Evolutionary conservation across 2,329 filamentous ascomycete genomes (phyloP).

Genomic region (Fusarium paranaense): DNA sequence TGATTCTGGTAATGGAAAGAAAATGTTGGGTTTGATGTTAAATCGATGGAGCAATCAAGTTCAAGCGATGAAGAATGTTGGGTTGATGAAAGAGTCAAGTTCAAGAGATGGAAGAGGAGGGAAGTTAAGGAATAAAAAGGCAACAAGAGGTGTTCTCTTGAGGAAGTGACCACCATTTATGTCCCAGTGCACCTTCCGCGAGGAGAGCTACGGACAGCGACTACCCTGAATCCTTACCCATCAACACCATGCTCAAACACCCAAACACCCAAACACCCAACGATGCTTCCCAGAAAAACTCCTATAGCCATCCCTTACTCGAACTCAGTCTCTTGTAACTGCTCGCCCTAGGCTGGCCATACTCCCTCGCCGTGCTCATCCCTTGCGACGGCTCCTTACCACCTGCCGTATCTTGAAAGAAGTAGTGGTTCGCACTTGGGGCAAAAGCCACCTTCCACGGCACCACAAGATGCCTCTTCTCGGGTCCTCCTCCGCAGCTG

Average conservation of each 20-base stretch:
- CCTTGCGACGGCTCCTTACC: slow-evolving; percentile 50
- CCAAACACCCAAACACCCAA: slow-evolving; percentile 6
- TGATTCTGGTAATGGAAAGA: not conserved
- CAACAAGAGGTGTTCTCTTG: not conserved
- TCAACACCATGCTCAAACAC: not conserved
- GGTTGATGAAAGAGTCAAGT: not conserved
- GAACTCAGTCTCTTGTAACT: slow-evolving; percentile 48
- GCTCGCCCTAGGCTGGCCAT: slow-evolving; percentile 13
- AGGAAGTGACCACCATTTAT: not conserved
- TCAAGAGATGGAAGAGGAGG: not conserved
- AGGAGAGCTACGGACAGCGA: not conserved
- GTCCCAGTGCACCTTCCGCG: not conserved
- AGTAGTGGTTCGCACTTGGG: slow-evolving; percentile 55
- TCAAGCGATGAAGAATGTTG: not conserved
- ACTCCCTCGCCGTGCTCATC: slow-evolving; percentile 44
- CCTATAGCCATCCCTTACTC: slow-evolving; percentile 42
- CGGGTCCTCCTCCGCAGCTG: slow-evolving; percentile 53
- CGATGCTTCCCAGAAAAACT: not conserved
- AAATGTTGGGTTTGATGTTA: not conserved
- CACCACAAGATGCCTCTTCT: slow-evolving; percentile 51
- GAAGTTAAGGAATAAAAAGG: not conserved
- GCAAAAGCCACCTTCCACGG: slow-evolving; percentile 57
- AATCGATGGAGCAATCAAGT: not conserved
- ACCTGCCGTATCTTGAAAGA: slow-evolving; percentile 54
- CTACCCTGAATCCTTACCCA: not conserved